Evolutionary conservation across 2,329 filamentous ascomycete species (phyloP).

Genomic region (Ophioceras dolichostomum): DNA sequence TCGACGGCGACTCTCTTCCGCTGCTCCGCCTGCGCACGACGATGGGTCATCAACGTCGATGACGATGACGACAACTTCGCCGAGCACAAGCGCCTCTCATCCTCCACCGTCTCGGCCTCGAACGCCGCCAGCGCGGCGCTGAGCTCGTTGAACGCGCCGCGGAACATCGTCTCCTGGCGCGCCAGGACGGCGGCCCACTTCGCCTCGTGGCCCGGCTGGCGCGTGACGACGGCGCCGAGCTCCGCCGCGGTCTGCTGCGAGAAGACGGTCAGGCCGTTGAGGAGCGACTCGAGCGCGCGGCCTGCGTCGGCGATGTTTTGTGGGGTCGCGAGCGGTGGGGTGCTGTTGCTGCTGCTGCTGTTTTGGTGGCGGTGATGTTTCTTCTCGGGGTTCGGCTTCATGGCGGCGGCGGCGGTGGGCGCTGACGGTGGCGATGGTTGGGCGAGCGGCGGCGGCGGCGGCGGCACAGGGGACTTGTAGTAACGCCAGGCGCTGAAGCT

Average conservation of each 20-base stretch:
- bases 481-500: slow-evolving; percentile 5
- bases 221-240: background rate
- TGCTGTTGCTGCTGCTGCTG: background rate
- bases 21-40: background rate
- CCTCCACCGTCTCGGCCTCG: background rate
- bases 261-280: slow-evolving; percentile 3
- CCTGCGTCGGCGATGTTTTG: slow-evolving; percentile 4
- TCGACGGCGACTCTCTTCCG: background rate
- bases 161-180: background rate
- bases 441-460: background rate
- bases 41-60: too few species aligned
- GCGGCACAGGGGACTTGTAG: slow-evolving; percentile 1
- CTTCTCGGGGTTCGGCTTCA: too few species aligned
- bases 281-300: slow-evolving; percentile 4
- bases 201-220: background rate
- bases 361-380: too few species aligned
- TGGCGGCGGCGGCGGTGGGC: too few species aligned
- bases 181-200: background rate
- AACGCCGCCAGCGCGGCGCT: background rate
- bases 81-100: too few species aligned
- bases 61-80: too few species aligned
- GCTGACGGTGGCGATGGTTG: too few species aligned
- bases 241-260: background rate
- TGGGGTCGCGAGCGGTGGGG: background rate
- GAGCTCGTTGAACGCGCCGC: background rate